phyloP scores from a whole-genome alignment of 2,329 filamentous ascomycete genomes.

The Arthrobotrys sinensis region DNA sequence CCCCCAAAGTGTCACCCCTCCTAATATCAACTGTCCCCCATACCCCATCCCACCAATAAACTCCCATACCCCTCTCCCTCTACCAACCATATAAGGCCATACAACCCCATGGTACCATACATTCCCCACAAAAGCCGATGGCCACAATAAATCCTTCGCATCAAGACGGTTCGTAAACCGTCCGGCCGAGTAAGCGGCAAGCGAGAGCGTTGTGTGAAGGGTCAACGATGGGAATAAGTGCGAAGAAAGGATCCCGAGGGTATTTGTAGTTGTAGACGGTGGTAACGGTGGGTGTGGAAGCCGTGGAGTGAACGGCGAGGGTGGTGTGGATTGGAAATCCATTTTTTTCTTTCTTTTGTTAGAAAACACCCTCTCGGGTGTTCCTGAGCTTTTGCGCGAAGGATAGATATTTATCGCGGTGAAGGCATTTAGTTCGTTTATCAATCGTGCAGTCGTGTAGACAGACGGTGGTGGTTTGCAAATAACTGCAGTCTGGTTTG shows the following conservation, averaged over 20 bases:
- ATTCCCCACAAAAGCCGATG: conserved; percentile 72
- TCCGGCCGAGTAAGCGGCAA: conserved; percentile 72
- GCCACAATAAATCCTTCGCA: conserved; percentile 76
- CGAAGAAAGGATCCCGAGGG: conserved; percentile 72
- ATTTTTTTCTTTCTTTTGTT: conserved; percentile 7
- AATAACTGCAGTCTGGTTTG: not conserved
- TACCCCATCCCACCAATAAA: conserved; percentile 70
- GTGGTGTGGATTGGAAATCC: conserved; percentile 33
- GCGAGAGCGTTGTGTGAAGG: conserved; percentile 72
- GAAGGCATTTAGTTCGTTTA: conserved; percentile 16
- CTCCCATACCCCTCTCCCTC: conserved; percentile 69
- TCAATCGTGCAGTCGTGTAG: not conserved
- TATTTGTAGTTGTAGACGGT: conserved; percentile 60
- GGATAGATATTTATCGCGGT: not conserved
- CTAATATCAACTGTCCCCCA: conserved; percentile 73
- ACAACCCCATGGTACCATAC: conserved; percentile 76
- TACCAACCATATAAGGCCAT: conserved; percentile 70
- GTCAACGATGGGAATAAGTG: conserved; percentile 73
- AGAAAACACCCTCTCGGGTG: not conserved
- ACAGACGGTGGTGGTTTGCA: not conserved
- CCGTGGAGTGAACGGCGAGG: conserved; percentile 38
- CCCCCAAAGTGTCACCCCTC: conserved; percentile 74
- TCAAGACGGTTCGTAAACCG: conserved; percentile 73
- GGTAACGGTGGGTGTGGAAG: conserved; percentile 44
- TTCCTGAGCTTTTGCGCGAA: not conserved